Percentiles rank a stretch among this genome's conserved stretches.
phyloP scores from a whole-genome alignment of 371 early-diverging fungal species.

The Cokeromyces recurvatus region DNA sequence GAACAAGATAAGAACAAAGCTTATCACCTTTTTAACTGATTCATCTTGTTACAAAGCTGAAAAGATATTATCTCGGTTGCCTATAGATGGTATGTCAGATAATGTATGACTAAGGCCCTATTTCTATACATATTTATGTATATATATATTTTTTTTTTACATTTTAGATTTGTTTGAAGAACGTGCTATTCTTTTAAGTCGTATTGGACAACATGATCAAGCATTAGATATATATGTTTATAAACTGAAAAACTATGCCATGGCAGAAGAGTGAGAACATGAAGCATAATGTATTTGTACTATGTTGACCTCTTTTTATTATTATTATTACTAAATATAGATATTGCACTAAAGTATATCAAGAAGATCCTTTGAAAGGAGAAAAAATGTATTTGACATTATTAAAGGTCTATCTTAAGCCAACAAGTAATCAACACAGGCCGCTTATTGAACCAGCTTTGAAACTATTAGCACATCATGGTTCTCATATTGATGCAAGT shows the following conservation, averaged over 20 bases:
- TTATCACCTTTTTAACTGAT: constrained; percentile 62
- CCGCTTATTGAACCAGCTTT: constrained; percentile 60
- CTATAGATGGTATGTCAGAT: constrained; percentile 53
- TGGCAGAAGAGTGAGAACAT: constrained; percentile 71
- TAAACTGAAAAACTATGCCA: constrained; percentile 62
- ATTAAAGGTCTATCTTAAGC: constrained; percentile 57
- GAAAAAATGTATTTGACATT: constrained; percentile 66
- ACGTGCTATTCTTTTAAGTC: constrained; percentile 75
- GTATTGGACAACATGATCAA: constrained; percentile 83
- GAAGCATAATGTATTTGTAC: no score
- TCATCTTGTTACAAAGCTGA: constrained; percentile 75
- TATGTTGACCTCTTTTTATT: not conserved
- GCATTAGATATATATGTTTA: constrained; percentile 81
- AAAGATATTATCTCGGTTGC: constrained; percentile 68
- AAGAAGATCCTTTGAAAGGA: constrained; percentile 44
- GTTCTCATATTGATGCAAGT: constrained; percentile 64
- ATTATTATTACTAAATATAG: no score
- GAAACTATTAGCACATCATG: constrained; percentile 61
- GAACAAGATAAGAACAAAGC: constrained; percentile 22
- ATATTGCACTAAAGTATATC: constrained; percentile 70
- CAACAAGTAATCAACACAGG: constrained; percentile 40
- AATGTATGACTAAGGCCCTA: constrained; percentile 1
- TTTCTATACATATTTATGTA: no score
- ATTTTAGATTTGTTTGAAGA: constrained; percentile 70
- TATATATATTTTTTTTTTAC: no score